Conservation (phyloP, 345 rosid genomes). For the Camelina neglecta region DNA sequence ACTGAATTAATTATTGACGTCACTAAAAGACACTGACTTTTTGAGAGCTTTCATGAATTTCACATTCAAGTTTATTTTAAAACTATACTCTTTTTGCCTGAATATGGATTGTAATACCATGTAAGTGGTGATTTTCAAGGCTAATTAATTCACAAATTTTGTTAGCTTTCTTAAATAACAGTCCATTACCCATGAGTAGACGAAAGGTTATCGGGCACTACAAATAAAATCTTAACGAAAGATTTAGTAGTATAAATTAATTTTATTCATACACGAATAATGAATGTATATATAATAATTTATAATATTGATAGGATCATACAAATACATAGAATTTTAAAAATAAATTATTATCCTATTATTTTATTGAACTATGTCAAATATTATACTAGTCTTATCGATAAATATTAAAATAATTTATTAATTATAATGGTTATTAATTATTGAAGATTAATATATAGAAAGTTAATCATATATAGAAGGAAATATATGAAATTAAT, state of each 20-base stretch:
- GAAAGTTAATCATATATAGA: too few relatives aligned
- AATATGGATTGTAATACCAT: slow-evolving; percentile 1
- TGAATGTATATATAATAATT: not conserved
- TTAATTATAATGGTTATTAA: too few relatives aligned
- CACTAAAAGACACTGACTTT: not conserved
- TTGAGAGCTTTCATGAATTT: slow-evolving; percentile 5
- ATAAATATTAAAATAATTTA: too few relatives aligned
- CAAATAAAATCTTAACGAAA: not conserved
- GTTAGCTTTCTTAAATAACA: not conserved
- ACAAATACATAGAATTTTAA: too few relatives aligned
- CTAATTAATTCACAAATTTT: not conserved
- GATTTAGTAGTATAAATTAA: not conserved
- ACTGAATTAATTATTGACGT: not conserved
- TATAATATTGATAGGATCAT: too few relatives aligned
- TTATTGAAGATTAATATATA: too few relatives aligned
- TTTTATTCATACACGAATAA: not conserved
- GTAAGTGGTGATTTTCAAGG: not conserved
- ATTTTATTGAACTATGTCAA: too few relatives aligned
- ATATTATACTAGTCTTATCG: too few relatives aligned
- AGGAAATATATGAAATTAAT: too few relatives aligned
- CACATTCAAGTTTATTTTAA: not conserved
- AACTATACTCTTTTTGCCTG: not conserved
- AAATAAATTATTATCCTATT: too few relatives aligned
- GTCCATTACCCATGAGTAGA: not conserved
- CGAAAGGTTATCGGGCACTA: not conserved